phyloP scores from a whole-genome alignment of 2,329 filamentous ascomycete species.

The Periconia digitata region DNA sequence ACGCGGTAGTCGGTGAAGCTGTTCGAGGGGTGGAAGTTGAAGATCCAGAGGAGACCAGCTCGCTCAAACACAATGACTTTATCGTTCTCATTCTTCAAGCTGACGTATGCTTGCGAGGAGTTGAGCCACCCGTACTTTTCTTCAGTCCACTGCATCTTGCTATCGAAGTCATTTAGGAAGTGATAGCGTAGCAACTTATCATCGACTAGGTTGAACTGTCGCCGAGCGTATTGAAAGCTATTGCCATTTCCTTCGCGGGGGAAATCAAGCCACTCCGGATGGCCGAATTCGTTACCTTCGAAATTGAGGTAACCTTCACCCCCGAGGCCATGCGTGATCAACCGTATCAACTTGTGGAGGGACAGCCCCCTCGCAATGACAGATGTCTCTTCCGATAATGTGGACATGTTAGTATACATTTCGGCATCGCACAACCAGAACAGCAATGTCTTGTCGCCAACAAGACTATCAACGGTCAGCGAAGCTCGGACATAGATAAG shows the following conservation, averaged over 20 bases:
- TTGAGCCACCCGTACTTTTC: conserved; percentile 90
- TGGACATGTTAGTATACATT: conserved; percentile 98
- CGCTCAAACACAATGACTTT: conserved; percentile 97
- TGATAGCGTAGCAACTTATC: conserved; percentile 83
- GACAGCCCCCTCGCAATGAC: conserved; percentile 88
- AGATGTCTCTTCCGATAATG: conserved; percentile 77
- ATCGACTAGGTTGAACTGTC: conserved; percentile 90
- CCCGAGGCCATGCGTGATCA: conserved; percentile 86
- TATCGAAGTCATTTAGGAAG: conserved; percentile 92
- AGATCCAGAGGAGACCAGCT: conserved; percentile 85
- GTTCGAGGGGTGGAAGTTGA: conserved; percentile 87
- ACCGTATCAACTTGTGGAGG: conserved; percentile 95
- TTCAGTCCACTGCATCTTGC: conserved; percentile 85
- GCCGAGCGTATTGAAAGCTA: conserved; percentile 90
- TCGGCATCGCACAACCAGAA: conserved; percentile 98
- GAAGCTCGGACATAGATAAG: neutral
- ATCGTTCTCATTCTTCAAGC: conserved; percentile 88
- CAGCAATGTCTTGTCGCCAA: conserved; percentile 94
- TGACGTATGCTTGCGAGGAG: conserved; percentile 83
- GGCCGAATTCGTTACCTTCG: conserved; percentile 97
- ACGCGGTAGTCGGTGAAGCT: conserved; percentile 93
- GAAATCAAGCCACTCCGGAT: conserved; percentile 99
- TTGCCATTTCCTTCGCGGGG: conserved; percentile 90
- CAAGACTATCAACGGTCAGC: conserved; percentile 62
- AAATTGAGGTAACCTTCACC: conserved; percentile 99